These are phyloP conservation scores for Lactuca saligna DNA, from an alignment of 129 eudicot species.

Conservation along the genomic window DNA sequence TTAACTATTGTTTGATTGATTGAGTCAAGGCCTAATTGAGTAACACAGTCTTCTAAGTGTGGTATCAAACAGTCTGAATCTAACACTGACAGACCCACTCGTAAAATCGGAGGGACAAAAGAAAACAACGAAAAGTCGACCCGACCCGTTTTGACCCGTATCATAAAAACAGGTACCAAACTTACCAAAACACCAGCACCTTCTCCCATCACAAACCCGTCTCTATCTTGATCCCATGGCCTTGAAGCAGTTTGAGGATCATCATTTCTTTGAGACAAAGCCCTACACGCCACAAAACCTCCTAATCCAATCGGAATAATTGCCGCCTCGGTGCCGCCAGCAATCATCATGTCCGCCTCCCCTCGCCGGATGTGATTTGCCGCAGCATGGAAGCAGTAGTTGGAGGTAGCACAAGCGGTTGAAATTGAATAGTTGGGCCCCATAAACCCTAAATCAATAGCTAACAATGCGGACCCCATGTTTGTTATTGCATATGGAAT, in stretches of 20 bases:
- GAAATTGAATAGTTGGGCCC: conserved; percentile 98
- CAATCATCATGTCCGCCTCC: conserved; percentile 98
- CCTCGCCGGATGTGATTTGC: conserved; percentile 98
- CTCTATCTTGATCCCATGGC: conserved; percentile 97
- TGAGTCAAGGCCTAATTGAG: background rate
- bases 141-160: background rate
- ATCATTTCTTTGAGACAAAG: conserved; percentile 97
- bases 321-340: conserved; percentile 99
- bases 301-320: conserved; percentile 92
- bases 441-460: conserved; percentile 91
- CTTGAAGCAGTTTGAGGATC: conserved; percentile 95
- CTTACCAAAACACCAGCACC: conserved; percentile 98
- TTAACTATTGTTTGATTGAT: background rate
- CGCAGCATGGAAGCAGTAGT: conserved; percentile 95
- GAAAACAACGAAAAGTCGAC: background rate
- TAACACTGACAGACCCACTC: too few species aligned
- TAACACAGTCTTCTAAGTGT: too few species aligned
- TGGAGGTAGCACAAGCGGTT: conserved; percentile 99
- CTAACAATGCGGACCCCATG: conserved; percentile 96
- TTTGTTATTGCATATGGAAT: conserved; percentile 94
- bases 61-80: too few species aligned
- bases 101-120: background rate
- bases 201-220: conserved; percentile 99
- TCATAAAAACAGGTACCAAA: background rate
- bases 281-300: conserved; percentile 98